Evolutionary conservation across 495 filamentous ascomycete species (phyloP), one percentile per base, ranked within the genome.

Genomic region (Cetradonia linearis): DNA sequence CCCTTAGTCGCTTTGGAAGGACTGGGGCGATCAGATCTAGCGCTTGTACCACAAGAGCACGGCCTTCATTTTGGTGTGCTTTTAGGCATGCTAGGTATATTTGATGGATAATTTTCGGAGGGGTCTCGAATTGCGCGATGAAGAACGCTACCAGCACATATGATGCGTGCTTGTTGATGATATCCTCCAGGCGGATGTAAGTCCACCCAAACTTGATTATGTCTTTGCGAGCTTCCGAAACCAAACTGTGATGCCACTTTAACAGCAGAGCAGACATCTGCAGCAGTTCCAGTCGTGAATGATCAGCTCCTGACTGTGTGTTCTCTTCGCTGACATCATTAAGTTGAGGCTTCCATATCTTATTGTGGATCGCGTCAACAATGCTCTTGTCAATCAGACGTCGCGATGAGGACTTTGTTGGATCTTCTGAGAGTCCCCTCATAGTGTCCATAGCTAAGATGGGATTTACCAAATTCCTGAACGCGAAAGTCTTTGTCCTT

Each of bases 171-270:
- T 99, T 99, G 76, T 97, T 97, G 76, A 99, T 96, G 62, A 95
- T 88, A 70, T 99, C 94, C 69, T 99, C 94, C 27, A 99, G 83
- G 20, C 89, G 84, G 60, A 97, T 97, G 68, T 93, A 97, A 31
- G 91, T 96, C 94, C 94, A 99, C 5, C 89, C 91, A 70, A 96
- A 97, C 71, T 96, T 96, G 67, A 99, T 97, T 61, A 99, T 89
- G 62, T 99, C 94, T 71, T 97, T 99, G 25, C 94, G 87, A 6
- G 88, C 87, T 67, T 96, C 92, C 55, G 89, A 83, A 10, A 97
- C 78, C 27, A 91, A 84, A 30, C 79, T 78, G 61, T 88, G 80
- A 62, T 97, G 90, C 63, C 97, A 94, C 66, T 96, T 96, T 70
- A 99, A 85, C 34, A 99, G 76, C 74, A 99, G 79, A 1, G 94